These are phyloP conservation scores for Trichophyton benhamiae DNA, from an alignment of 2,329 filamentous ascomycete genomes.

Conservation along the genomic window DNA sequence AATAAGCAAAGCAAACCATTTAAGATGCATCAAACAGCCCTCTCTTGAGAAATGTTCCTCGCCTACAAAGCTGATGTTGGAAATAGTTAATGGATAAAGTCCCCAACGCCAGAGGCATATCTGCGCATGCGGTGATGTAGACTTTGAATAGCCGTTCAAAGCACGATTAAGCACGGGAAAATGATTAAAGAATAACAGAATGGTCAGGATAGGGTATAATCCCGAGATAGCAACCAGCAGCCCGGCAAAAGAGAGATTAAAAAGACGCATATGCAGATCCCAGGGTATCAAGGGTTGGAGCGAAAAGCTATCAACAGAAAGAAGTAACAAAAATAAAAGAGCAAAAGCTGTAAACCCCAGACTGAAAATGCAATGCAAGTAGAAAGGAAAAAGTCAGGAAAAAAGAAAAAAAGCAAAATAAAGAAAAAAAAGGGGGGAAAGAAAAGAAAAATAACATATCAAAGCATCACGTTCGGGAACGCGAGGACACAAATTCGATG, in stretches of 20 bases:
- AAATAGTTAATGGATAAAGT: background rate
- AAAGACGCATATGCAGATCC: background rate
- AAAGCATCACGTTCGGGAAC: background rate
- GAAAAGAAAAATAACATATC: background rate
- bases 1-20: background rate
- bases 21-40: background rate
- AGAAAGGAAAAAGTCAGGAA: background rate
- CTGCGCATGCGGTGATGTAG: background rate
- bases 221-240: background rate
- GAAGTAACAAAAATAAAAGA: background rate
- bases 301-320: background rate
- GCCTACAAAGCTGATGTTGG: background rate
- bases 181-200: background rate
- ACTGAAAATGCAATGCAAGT: background rate
- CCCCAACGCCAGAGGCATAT: background rate
- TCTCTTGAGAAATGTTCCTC: background rate
- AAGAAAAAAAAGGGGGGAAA: background rate
- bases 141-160: background rate
- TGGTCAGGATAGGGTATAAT: background rate
- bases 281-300: conserved; percentile 2
- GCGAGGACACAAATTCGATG: background rate
- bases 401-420: background rate
- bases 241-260: background rate
- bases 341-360: background rate
- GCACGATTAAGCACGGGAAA: background rate